These are phyloP conservation scores for Tagetes erecta DNA, from an alignment of 129 eudicot species.

Conservation along the genomic window DNA sequence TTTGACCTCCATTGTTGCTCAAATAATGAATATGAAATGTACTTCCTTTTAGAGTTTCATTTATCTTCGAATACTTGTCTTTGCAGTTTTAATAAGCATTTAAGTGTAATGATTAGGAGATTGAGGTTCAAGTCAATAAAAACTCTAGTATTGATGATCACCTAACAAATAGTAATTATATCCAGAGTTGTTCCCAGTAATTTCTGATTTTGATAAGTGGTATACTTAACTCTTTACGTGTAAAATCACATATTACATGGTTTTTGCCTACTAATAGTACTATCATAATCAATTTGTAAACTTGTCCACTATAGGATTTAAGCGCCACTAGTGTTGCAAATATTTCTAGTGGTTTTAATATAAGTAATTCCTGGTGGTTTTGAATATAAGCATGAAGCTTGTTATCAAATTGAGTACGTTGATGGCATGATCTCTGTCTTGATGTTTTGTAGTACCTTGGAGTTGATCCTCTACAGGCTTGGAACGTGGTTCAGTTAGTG, in stretches of 20 bases:
- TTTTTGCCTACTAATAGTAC: neutral
- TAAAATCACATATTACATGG: neutral
- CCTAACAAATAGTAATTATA: neutral
- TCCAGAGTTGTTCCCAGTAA: neutral
- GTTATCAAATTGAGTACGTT: neutral
- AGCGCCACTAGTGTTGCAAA: neutral
- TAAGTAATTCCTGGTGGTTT: slow-evolving; percentile 4
- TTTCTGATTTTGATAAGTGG: neutral
- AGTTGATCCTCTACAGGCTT: slow-evolving; percentile 93
- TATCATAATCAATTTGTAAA: neutral
- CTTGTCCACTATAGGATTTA: neutral
- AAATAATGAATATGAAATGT: neutral
- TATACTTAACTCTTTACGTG: neutral
- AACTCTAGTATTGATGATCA: neutral
- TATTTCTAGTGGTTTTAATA: neutral
- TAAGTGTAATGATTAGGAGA: neutral
- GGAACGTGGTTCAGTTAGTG: slow-evolving; percentile 90
- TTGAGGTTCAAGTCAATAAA: neutral
- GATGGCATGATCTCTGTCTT: neutral
- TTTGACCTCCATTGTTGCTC: too few species aligned
- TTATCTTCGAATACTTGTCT: slow-evolving; percentile 3
- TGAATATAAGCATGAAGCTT: neutral
- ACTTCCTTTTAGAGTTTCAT: neutral
- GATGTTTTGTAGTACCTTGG: slow-evolving; percentile 66
- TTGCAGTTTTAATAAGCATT: neutral